Percentiles rank a stretch among this genome's conserved stretches.
Conservation (phyloP, 352 stramenopile species). For the Pythium plurisporium region DNA sequence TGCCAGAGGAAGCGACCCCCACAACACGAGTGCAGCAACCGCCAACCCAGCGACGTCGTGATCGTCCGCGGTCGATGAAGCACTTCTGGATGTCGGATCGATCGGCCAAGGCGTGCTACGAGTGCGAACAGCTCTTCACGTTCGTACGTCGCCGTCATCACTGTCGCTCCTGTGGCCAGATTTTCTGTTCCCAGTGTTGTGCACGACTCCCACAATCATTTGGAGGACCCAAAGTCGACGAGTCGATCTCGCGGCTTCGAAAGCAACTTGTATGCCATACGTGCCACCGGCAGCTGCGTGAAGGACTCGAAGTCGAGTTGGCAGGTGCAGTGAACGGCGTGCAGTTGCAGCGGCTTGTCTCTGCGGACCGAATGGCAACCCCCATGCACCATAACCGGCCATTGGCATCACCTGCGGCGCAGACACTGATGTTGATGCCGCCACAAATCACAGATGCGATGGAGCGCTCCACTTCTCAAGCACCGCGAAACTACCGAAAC, state of each 20-base stretch:
- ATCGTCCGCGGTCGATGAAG: conserved; percentile 69
- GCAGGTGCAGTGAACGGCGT: conserved; percentile 13
- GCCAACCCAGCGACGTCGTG: conserved; percentile 28
- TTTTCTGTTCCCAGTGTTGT: conserved; percentile 84
- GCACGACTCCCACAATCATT: conserved; percentile 75
- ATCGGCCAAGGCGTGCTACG: conserved; percentile 76
- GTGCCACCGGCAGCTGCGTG: conserved; percentile 74
- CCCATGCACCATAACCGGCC: conserved; percentile 19
- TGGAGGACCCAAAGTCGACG: conserved; percentile 67
- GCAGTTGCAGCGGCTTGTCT: conserved; percentile 12
- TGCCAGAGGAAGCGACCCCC: conserved; percentile 10
- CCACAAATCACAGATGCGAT: conserved; percentile 67
- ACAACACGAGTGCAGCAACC: conserved; percentile 11
- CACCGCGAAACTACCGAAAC: conserved; percentile 47
- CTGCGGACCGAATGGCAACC: conserved; percentile 4
- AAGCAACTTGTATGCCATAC: conserved; percentile 86
- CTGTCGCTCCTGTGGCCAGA: conserved; percentile 81
- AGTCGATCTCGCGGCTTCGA: conserved; percentile 63
- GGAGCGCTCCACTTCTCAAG: conserved; percentile 53
- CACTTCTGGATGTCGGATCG: conserved; percentile 90
- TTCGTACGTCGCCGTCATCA: conserved; percentile 79
- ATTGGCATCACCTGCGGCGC: conserved; percentile 28
- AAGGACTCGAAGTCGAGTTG: conserved; percentile 76
- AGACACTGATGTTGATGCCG: conserved; percentile 75
- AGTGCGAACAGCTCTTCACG: conserved; percentile 80